Conservation (phyloP, 768 basidiomycete species). For the Lepiota brunneoincarnata region DNA sequence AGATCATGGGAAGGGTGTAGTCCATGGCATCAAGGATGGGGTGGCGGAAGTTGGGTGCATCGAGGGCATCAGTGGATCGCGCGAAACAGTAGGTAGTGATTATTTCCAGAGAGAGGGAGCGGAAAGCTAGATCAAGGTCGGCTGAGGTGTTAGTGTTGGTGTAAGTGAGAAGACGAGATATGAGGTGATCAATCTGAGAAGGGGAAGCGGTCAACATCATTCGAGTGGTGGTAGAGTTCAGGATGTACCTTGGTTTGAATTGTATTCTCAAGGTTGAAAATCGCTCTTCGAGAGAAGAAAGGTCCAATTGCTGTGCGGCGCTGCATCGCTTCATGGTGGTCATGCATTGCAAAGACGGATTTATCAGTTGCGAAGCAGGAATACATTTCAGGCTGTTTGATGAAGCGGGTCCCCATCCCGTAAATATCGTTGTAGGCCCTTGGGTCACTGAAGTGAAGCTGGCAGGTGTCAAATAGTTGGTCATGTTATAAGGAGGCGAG, state of each 20-base stretch:
- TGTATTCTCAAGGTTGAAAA: slow-evolving; percentile 32
- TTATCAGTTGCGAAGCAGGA: slow-evolving; percentile 33
- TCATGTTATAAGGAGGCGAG: not conserved
- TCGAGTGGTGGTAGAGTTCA: not conserved
- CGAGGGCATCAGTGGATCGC: slow-evolving; percentile 26
- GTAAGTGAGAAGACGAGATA: slow-evolving; percentile 21
- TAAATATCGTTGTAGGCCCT: slow-evolving; percentile 39
- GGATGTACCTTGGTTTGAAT: slow-evolving; percentile 30
- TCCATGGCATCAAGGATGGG: slow-evolving; percentile 32
- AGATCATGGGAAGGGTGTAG: slow-evolving; percentile 32
- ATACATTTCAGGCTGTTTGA: slow-evolving; percentile 34
- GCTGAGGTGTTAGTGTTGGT: slow-evolving; percentile 20
- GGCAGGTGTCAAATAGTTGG: not conserved
- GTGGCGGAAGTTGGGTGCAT: slow-evolving; percentile 30
- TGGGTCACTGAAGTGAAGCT: slow-evolving; percentile 44
- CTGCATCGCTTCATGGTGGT: slow-evolving; percentile 31
- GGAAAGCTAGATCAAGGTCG: slow-evolving; percentile 37
- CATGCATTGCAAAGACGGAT: slow-evolving; percentile 34
- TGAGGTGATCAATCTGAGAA: slow-evolving; percentile 31
- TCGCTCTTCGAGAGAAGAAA: slow-evolving; percentile 38
- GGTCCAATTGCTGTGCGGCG: slow-evolving; percentile 34
- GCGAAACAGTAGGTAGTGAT: slow-evolving; percentile 39
- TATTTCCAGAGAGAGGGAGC: slow-evolving; percentile 35
- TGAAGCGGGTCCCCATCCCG: slow-evolving; percentile 32
- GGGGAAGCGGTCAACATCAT: not conserved